Base-by-base conservation (phyloP, 1,284 basidiomycete species). In the Exobasidium rhododendri region DNA sequence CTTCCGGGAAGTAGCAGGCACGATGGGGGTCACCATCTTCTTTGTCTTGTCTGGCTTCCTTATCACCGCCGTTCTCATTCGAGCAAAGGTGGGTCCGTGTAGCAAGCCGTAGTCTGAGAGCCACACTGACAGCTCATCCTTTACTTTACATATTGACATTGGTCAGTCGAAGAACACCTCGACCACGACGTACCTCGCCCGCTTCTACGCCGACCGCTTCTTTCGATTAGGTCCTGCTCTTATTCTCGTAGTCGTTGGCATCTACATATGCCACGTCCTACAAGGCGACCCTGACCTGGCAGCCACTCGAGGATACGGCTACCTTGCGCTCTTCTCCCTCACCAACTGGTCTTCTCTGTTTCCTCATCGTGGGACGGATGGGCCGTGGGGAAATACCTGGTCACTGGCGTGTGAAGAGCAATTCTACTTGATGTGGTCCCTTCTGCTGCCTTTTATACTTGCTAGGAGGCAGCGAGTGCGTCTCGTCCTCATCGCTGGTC, bases 381-480 rank as follows among this genome's bases (percentile, higher is more conserved):
- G 49, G 57, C 59, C 65, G 11, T 47, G 13, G 13, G 61, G 13
- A 7, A 47, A 47, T 47, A 66, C 58, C 0, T 68, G 67, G 67
- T 66, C 64, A 45, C 54, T 68, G 3, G 67, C 67, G 5, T 59
- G 63, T 17, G 67, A 68, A 31, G 64, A 68, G 40, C 67, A 68
- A 61, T 68, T 68, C 47, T 68, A 68, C 53, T 58, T 68, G 29
- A 63, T 68, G 45, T 68, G 67, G 67, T 68, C 64, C 30, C 55
- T 66, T 4, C 28, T 66, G 17, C 61, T 68, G 17, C 47, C 61
- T 10, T 47, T 47, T 47, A 47, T 47, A 14, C 14, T 26, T 47
- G 14, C 6, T 47, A 14, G 6, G 20, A 7, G 24, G 24, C 11
- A 26, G 24, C 11, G 46, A 47, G 24, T 22, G 6, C 46, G 24